Conservation (phyloP, 768 basidiomycete species). For the Punctularia strigosozonata region DNA sequence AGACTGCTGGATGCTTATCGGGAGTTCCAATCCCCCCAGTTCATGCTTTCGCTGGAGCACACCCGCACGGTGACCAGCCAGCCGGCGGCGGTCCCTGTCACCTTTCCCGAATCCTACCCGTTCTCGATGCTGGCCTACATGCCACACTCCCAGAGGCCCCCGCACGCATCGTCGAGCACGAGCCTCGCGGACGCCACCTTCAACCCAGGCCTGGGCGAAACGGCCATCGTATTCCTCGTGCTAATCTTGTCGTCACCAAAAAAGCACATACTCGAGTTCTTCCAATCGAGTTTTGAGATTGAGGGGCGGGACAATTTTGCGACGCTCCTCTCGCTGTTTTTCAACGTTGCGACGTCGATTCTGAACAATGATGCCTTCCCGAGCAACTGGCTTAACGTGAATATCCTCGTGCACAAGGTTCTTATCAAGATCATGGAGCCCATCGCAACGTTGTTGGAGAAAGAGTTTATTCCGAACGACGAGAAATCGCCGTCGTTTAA, state of each 20-base stretch:
- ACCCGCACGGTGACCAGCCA: conserved; percentile 45
- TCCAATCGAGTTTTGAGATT: conserved; percentile 75
- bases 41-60: conserved; percentile 58
- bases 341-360: conserved; percentile 72
- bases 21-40: conserved; percentile 63
- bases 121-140: conserved; percentile 68
- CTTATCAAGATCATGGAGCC: conserved; percentile 84
- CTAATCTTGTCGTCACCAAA: conserved; percentile 72
- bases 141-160: conserved; percentile 33
- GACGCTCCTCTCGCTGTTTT: conserved; percentile 59
- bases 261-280: conserved; percentile 64
- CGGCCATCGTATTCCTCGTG: conserved; percentile 73
- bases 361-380: conserved; percentile 85
- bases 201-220: conserved; percentile 75
- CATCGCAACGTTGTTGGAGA: conserved; percentile 62
- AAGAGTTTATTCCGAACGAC: conserved; percentile 67
- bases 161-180: conserved; percentile 29
- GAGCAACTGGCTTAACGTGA: conserved; percentile 83
- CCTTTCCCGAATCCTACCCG: conserved; percentile 91
- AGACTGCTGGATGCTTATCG: conserved; percentile 83
- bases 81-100: conserved; percentile 53
- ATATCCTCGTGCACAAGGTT: conserved; percentile 78
- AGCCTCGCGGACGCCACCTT: conserved; percentile 41
- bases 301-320: conserved; percentile 80
- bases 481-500: conserved; percentile 60